These are phyloP conservation scores for Lactarius hengduanensis DNA, from an alignment of 768 basidiomycete species.

Conservation along the genomic window DNA sequence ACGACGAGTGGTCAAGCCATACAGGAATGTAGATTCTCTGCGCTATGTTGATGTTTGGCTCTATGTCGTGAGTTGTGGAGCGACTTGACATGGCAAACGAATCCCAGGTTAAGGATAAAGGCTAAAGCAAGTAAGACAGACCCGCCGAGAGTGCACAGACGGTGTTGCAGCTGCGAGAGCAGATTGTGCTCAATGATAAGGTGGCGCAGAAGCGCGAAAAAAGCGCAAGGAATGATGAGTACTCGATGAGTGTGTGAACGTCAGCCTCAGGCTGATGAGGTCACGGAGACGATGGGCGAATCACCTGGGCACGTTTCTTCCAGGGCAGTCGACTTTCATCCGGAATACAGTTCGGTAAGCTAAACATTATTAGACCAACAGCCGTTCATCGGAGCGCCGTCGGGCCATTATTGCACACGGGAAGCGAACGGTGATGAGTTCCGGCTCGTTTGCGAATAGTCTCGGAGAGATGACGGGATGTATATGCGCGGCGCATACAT, in stretches of 20 bases:
- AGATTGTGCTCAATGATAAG: background rate
- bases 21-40: constrained; percentile 36
- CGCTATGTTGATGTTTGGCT: background rate
- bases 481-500: background rate
- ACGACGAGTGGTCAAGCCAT: constrained; percentile 21
- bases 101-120: background rate
- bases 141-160: background rate
- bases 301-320: background rate
- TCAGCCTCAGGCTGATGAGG: background rate
- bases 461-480: background rate
- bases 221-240: background rate
- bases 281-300: constrained; percentile 4
- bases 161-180: background rate
- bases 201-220: constrained; percentile 6
- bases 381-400: background rate
- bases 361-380: background rate
- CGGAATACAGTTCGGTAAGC: background rate
- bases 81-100: background rate
- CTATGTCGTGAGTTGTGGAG: background rate
- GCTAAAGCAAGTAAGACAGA: background rate
- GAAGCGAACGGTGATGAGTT: background rate
- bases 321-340: background rate
- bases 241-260: background rate
- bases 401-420: background rate
- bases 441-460: background rate